Evolutionary conservation across 768 basidiomycete species (phyloP).

Genomic region (Xerocomellus amylosporus): DNA sequence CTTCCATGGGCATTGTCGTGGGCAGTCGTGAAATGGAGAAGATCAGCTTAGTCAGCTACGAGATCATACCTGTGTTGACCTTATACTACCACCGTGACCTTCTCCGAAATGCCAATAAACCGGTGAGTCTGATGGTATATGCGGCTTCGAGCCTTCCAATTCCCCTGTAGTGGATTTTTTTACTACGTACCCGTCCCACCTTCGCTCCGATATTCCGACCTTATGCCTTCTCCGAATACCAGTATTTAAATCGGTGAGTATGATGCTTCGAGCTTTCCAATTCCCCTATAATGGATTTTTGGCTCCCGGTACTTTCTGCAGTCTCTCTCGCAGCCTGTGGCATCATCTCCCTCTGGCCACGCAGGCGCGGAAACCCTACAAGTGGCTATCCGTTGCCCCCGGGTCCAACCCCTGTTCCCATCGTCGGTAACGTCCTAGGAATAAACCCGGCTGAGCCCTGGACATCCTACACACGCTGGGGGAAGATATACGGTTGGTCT

Average conservation of each 20-base stretch:
- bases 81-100: no score
- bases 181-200: neutral
- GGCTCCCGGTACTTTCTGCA: conserved; percentile 10
- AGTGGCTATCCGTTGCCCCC: conserved; percentile 37
- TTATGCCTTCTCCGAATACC: no score
- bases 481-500: conserved; percentile 26
- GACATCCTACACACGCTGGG: conserved; percentile 34
- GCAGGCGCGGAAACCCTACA: neutral
- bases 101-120: neutral
- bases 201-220: conserved; percentile 7
- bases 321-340: conserved; percentile 4
- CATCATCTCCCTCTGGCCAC: conserved; percentile 7
- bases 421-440: conserved; percentile 31
- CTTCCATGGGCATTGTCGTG: conserved; percentile 64
- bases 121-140: neutral
- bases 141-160: neutral
- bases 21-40: neutral
- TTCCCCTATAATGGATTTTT: conserved; percentile 8
- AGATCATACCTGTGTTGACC: neutral
- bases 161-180: conserved; percentile 6
- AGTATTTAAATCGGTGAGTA: neutral
- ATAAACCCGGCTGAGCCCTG: conserved; percentile 30
- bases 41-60: conserved; percentile 10
- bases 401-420: conserved; percentile 48
- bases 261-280: neutral